Percentiles rank a stretch among this genome's conserved stretches.
These are phyloP conservation scores for Spatholobus suberectus DNA, from an alignment of 306 rosid genomes.

Conservation along the genomic window DNA sequence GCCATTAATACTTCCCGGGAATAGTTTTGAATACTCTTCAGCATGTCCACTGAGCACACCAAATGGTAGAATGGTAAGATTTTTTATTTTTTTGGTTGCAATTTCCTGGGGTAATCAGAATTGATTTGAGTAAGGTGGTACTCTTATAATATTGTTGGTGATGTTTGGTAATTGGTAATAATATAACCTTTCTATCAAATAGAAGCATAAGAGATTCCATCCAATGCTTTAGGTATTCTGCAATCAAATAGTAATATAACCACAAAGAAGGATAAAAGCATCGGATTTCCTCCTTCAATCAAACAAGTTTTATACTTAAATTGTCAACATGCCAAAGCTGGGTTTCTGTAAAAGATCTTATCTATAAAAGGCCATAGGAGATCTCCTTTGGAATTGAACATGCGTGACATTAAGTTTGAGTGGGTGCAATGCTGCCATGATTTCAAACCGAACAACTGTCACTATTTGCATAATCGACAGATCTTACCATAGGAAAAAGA, in stretches of 20 bases:
- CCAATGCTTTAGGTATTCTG: not conserved
- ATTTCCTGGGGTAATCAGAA: not conserved
- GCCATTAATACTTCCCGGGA: constrained; percentile 85
- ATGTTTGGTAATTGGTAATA: constrained; percentile 3
- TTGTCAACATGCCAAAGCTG: not conserved
- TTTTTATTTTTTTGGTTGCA: not conserved
- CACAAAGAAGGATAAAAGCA: not conserved
- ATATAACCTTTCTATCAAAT: constrained; percentile 6
- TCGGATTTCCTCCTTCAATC: not conserved
- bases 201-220: not conserved
- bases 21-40: constrained; percentile 94
- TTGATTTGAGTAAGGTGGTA: constrained; percentile 2
- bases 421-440: not conserved
- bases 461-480: not conserved
- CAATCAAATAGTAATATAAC: constrained; percentile 26
- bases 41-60: constrained; percentile 94
- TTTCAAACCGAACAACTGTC: constrained; percentile 21
- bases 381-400: not conserved
- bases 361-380: not conserved
- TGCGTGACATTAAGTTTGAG: constrained; percentile 19
- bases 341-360: constrained; percentile 22
- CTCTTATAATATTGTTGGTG: not conserved
- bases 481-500: not conserved
- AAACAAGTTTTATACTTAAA: not conserved
- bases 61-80: constrained; percentile 93